These are phyloP conservation scores for Phialophora verrucosa DNA, from an alignment of 2,329 filamentous ascomycete species.

Conservation along the genomic window DNA sequence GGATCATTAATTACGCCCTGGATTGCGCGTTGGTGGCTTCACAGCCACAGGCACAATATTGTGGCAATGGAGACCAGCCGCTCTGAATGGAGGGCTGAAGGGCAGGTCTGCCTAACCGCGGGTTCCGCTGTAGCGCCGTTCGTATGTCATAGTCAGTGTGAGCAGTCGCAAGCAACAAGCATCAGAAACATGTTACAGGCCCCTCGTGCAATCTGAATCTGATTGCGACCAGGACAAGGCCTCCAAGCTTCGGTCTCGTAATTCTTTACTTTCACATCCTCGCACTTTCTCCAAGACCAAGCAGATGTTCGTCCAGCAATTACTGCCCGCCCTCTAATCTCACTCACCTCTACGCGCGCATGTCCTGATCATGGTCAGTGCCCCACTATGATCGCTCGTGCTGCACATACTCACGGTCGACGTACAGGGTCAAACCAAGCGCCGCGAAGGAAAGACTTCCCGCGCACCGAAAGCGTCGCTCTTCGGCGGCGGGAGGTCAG, in stretches of 20 bases:
- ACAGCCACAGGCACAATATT: slow-evolving; percentile 22
- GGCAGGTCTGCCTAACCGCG: slow-evolving; percentile 17
- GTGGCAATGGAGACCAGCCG: slow-evolving; percentile 11
- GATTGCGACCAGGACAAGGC: slow-evolving; percentile 20
- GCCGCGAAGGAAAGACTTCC: slow-evolving; percentile 41
- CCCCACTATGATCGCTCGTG: slow-evolving; percentile 3
- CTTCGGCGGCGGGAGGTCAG: slow-evolving; percentile 38
- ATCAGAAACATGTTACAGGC: slow-evolving; percentile 10
- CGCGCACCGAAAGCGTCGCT: slow-evolving; percentile 39
- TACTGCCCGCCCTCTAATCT: background rate
- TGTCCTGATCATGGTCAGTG: slow-evolving; percentile 36
- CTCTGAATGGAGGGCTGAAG: background rate
- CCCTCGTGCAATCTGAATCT: slow-evolving; percentile 19
- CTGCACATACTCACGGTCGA: slow-evolving; percentile 21
- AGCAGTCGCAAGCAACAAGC: slow-evolving; percentile 3
- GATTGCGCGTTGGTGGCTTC: slow-evolving; percentile 26
- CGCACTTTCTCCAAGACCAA: background rate
- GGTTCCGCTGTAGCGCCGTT: slow-evolving; percentile 22
- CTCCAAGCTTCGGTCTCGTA: slow-evolving; percentile 13
- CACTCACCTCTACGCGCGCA: slow-evolving; percentile 23
- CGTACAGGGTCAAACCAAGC: slow-evolving; percentile 41
- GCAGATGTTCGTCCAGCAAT: slow-evolving; percentile 1
- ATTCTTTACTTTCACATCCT: slow-evolving; percentile 4
- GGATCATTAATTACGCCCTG: slow-evolving; percentile 12
- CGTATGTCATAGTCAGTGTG: slow-evolving; percentile 24